Evolutionary conservation across 2,329 filamentous ascomycete genomes (phyloP), one percentile per base, ranked within the genome.

Genomic region (Periglandula ipomoeae): DNA sequence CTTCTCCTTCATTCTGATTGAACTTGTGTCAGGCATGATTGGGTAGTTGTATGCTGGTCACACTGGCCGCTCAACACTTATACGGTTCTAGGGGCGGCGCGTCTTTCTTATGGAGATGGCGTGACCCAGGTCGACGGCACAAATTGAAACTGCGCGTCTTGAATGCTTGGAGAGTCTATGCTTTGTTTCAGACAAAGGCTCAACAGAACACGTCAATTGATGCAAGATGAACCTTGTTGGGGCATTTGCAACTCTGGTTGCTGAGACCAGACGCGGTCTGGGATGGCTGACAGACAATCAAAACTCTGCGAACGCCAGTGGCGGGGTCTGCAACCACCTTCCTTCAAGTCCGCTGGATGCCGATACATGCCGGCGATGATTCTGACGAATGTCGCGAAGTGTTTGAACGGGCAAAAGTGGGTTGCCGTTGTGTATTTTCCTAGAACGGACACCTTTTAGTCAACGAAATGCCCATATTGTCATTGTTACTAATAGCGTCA

Each of bases 301-400:
- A 45, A 45, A 19, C 34, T 49, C 26, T 44, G 50, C 44, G 24
- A 41, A 26, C 17, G 27, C 19, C 35, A 41, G 43, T 30, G 41
- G 43, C 35, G 45, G 27, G 46, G 46, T 24, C 26, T 24, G 38
- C 15, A 48, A 48, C 46, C 27, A 43, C 17, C 38, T 41, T 19
- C 17, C 23, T 32, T 38, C 32, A 44, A 44, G 38, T 43, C 53
- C 49, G 49, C 23, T 35, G 41, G 46, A 48, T 53, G 53, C 53
- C 52, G 52, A 54, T 44, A 47, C 52, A 50, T 39, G 52, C 52
- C 52, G 52, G 9, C n/a, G 8, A 45, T 46, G 20, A 45, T 38
- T 39, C 30, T 42, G 40, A 39, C 41, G 43, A 43, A 48, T 44
- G 41, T 44, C 40, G 38, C 42, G 4, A 44, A 47, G 38, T 32